These are phyloP conservation scores for Micromonas commoda DNA, from an alignment of 139 green algal genomes.

Conservation along the genomic window DNA sequence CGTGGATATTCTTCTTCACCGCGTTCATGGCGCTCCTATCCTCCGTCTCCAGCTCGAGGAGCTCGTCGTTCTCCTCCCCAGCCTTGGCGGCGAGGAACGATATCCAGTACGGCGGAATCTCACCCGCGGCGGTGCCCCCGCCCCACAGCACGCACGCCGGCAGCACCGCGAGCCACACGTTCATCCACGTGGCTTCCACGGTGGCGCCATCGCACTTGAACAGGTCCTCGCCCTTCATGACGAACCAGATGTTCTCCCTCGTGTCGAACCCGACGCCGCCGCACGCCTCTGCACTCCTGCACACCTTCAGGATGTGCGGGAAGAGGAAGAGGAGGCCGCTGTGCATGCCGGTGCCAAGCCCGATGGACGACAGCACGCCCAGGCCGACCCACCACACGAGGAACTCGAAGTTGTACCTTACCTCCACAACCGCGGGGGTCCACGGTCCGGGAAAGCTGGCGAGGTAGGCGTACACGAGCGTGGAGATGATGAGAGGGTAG, in stretches of 20 bases:
- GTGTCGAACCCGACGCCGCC: constrained; percentile 65
- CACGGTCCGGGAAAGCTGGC: background rate
- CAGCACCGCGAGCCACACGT: constrained; percentile 1
- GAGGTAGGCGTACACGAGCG: background rate
- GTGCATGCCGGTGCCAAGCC: constrained; percentile 86
- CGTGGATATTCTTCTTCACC: constrained; percentile 7
- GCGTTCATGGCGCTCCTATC: background rate
- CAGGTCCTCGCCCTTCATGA: background rate
- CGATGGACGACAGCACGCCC: constrained; percentile 81
- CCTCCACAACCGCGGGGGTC: background rate
- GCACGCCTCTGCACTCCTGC: constrained; percentile 68
- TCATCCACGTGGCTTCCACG: background rate
- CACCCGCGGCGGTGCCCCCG: constrained; percentile 75
- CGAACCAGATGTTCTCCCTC: constrained; percentile 61
- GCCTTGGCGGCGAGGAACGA: constrained; percentile 67
- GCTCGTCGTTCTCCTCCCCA: constrained; percentile 50
- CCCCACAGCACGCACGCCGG: constrained; percentile 66
- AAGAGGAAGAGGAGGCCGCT: constrained; percentile 89
- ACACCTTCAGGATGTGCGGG: constrained; percentile 87
- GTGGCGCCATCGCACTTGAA: background rate
- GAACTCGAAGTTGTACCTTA: background rate
- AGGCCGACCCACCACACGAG: constrained; percentile 51
- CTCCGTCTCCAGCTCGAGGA: constrained; percentile 44
- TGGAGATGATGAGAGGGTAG: background rate
- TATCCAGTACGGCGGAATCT: constrained; percentile 83